These are phyloP conservation scores for Selenicereus undatus DNA, from an alignment of 148 eudicot genomes.

Conservation along the genomic window DNA sequence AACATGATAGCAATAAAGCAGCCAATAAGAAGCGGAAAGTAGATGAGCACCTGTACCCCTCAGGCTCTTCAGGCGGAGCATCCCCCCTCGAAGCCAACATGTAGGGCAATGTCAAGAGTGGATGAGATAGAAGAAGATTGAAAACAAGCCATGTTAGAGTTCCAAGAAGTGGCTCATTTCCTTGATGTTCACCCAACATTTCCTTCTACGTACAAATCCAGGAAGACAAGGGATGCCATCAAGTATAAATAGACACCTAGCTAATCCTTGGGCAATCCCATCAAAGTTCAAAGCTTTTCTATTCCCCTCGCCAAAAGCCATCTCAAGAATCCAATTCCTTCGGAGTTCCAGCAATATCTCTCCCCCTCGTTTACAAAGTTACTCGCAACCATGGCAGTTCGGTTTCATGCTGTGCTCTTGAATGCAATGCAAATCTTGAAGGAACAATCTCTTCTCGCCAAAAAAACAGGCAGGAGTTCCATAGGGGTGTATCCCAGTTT, in stretches of 20 bases:
- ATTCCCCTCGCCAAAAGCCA: neutral
- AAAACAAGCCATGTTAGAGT: too few species aligned
- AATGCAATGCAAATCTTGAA: conserved; percentile 16
- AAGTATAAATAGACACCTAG: neutral
- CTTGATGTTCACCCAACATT: too few species aligned
- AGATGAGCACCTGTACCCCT: too few species aligned
- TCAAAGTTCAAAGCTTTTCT: neutral
- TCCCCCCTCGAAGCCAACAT: too few species aligned
- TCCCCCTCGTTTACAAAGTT: neutral
- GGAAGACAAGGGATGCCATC: neutral
- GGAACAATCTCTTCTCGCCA: conserved; percentile 2
- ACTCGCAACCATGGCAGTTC: conserved; percentile 1
- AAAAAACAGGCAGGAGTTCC: conserved; percentile 4
- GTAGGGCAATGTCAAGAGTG: too few species aligned
- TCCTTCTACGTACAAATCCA: too few species aligned
- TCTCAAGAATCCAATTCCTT: neutral
- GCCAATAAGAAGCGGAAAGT: too few species aligned
- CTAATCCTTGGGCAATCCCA: neutral
- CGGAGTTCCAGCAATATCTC: neutral
- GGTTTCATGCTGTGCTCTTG: neutral
- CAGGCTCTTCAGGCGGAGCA: too few species aligned
- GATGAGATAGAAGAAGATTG: too few species aligned
- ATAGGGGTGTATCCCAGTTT: conserved; percentile 22
- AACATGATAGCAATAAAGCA: too few species aligned
- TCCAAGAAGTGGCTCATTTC: too few species aligned